A percentile compares a stretch with the other conserved stretches of the same genome.
phyloP scores from a whole-genome alignment of 2,329 filamentous ascomycete species.

The Neonectria punicea region DNA sequence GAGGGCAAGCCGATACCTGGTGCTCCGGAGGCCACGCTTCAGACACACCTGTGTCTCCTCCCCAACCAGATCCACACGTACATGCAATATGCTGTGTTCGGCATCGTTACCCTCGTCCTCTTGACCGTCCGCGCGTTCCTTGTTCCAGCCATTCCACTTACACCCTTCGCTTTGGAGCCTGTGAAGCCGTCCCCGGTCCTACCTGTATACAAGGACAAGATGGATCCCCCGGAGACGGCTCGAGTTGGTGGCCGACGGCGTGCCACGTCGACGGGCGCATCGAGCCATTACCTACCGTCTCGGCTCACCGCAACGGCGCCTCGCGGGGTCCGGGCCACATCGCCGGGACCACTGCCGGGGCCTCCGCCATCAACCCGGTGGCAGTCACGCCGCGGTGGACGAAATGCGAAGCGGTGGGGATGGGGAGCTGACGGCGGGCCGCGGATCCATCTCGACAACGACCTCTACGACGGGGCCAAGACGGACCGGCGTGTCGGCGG shows the following conservation, averaged over 20 bases:
- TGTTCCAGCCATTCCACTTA: slow-evolving; percentile 64
- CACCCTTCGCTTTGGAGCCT: slow-evolving; percentile 63
- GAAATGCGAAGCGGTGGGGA: slow-evolving; percentile 50
- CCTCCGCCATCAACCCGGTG: slow-evolving; percentile 30
- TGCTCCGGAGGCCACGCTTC: slow-evolving; percentile 69
- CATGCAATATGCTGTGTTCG: slow-evolving; percentile 77
- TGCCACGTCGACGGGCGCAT: slow-evolving; percentile 39
- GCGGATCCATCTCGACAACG: slow-evolving; percentile 64
- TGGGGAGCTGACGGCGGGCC: slow-evolving; percentile 59
- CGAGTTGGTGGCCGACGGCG: slow-evolving; percentile 17
- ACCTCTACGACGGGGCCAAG: slow-evolving; percentile 56
- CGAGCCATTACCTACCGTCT: slow-evolving; percentile 38
- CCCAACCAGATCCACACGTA: slow-evolving; percentile 90
- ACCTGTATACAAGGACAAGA: slow-evolving; percentile 65
- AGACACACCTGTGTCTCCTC: slow-evolving; percentile 90
- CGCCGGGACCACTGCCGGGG: slow-evolving; percentile 27
- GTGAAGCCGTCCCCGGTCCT: slow-evolving; percentile 42
- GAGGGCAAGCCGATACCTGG: slow-evolving; percentile 60
- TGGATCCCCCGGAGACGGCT: slow-evolving; percentile 52
- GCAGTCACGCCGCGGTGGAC: slow-evolving; percentile 42
- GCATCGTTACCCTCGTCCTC: slow-evolving; percentile 62
- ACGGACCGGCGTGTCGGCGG: slow-evolving; percentile 39
- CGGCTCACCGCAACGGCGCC: slow-evolving; percentile 37
- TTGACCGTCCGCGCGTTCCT: slow-evolving; percentile 66
- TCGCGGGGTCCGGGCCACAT: slow-evolving; percentile 33